A percentile compares a stretch with the other conserved stretches of the same genome.
Evolutionary conservation across 129 eudicot genomes (phyloP).

Genomic region (Saussurea involucrata): DNA sequence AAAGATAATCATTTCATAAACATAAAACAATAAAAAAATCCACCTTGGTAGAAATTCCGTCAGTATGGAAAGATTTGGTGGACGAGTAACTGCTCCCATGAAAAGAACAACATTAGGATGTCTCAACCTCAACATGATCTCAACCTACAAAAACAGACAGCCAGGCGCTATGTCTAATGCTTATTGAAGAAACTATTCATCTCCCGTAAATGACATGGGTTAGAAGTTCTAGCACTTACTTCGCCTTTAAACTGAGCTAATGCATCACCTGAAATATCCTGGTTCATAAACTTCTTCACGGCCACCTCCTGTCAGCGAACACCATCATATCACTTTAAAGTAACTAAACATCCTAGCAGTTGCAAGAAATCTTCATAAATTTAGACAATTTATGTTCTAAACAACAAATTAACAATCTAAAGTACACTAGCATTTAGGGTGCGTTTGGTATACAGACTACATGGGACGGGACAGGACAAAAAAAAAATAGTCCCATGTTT

Average conservation of each 20-base stretch:
- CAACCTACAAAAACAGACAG: slow-evolving; percentile 58
- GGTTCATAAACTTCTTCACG: slow-evolving; percentile 89
- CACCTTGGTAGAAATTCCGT: slow-evolving; percentile 97
- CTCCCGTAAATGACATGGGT: slow-evolving; percentile 7
- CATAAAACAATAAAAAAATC: neutral
- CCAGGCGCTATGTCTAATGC: neutral
- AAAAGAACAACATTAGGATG: slow-evolving; percentile 99
- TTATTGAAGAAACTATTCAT: neutral
- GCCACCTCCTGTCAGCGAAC: slow-evolving; percentile 83
- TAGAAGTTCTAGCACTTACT: slow-evolving; percentile 38
- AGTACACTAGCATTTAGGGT: neutral
- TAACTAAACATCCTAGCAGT: neutral
- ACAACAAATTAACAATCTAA: slow-evolving; percentile 1
- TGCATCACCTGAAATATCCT: slow-evolving; percentile 87
- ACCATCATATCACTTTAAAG: slow-evolving; percentile 17
- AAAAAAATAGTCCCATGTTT: too few species aligned
- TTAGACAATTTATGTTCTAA: neutral
- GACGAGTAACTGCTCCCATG: slow-evolving; percentile 98
- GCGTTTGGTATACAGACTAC: too few species aligned
- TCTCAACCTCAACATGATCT: slow-evolving; percentile 92
- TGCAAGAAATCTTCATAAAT: neutral
- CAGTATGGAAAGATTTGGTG: slow-evolving; percentile 91
- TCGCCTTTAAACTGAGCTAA: slow-evolving; percentile 83
- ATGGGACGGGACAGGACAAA: too few species aligned
- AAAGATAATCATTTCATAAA: neutral